Base-by-base conservation (phyloP, 768 basidiomycete species). In the Lactifluus subvellereus region DNA sequence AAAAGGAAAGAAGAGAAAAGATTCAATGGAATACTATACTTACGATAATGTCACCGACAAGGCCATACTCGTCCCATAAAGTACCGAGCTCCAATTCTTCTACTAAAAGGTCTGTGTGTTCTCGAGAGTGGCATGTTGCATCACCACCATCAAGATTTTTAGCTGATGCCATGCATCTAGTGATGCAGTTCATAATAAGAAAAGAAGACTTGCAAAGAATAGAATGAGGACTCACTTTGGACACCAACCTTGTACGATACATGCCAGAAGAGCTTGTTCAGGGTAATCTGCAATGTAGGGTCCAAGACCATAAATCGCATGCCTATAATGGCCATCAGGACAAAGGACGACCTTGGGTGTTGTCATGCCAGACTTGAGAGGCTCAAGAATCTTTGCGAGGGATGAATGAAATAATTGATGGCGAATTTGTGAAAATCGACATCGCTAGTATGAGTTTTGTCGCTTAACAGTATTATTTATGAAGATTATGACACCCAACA, bases 241-340 rank as follows among this genome's bases (percentile, higher is more conserved):
- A 50, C 73, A 74, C 72, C 71, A 68, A 5, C 67, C 66, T 35
- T 70, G 64, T 3, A 77, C 74, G 30, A 74, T 65, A 2, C 70
- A 61, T 0, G 72, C 52, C 0, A 77, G 66, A 54, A 64, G 67
- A 0, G 72, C 74, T 58, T 78, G 76, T 52, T 77, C 75, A 0
- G 76, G 76, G 62, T 77, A 77, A 59, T 77, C 74, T 0, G 75
- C 75, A 57, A 77, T 77, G 62, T 73, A 75, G 4, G 75, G 73
- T 0, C 73, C 74, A 14, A 77, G 66, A 8, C 70, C 66, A 57
- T 67, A 77, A 1, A 76, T 70, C 0, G 67, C 71, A 7, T 70
- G 62, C 0, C 69, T 70, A 61, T 65, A 76, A 52, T 77, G 74
- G 0, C 74, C 72, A 69, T 77, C 74, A 2, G 73, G 68, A 58